These are phyloP conservation scores for Malassezia globosa DNA, from an alignment of 1,284 basidiomycete genomes.

Conservation along the genomic window DNA sequence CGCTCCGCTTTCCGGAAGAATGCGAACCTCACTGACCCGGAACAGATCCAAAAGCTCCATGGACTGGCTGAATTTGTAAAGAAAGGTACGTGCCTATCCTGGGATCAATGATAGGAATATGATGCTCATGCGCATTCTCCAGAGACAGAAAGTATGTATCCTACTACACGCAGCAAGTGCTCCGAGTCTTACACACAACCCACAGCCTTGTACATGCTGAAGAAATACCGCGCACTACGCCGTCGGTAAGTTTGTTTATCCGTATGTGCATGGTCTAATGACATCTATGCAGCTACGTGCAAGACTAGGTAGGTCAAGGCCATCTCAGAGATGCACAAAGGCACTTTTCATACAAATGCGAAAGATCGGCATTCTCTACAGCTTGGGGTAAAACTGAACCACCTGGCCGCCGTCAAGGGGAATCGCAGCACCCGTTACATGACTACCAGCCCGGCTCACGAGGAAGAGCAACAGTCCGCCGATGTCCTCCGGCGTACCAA, in stretches of 20 bases:
- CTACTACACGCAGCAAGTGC: no score
- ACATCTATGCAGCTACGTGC: background rate
- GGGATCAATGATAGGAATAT: no score
- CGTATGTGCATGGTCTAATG: no score
- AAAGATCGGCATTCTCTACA: background rate
- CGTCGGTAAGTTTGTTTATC: constrained; percentile 26
- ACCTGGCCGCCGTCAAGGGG: constrained; percentile 58
- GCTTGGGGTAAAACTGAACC: constrained; percentile 31
- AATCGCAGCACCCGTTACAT: constrained; percentile 62
- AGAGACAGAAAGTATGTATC: constrained; percentile 32
- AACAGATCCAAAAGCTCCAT: constrained; percentile 34
- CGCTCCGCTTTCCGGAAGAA: constrained; percentile 31
- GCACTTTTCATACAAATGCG: no score
- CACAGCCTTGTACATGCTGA: constrained; percentile 35
- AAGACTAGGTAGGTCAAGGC: no score
- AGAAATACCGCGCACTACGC: constrained; percentile 42
- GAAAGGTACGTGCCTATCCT: constrained; percentile 37
- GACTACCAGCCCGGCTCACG: constrained; percentile 59
- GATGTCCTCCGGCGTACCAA: constrained; percentile 61
- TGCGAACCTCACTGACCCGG: constrained; percentile 37
- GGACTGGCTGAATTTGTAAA: constrained; percentile 37
- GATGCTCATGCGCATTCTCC: background rate
- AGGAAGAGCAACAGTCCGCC: constrained; percentile 66
- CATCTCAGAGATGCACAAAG: no score
- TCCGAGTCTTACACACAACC: background rate